Conservation (phyloP, 225 moss, liverwort and hornwort species). For the Takakia lepidozioides region DNA sequence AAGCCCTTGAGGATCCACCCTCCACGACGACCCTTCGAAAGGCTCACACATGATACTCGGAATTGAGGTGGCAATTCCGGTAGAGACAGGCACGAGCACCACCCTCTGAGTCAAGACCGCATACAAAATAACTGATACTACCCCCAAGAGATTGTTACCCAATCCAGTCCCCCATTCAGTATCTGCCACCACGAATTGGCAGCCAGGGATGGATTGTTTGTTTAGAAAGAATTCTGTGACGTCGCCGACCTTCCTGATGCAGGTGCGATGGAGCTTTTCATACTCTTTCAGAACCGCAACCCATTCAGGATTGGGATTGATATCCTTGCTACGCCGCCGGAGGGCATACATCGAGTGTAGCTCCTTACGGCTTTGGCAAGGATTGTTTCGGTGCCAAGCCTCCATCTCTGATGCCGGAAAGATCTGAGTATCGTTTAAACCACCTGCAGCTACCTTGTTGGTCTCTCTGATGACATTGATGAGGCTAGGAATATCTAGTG, state of each 20-base stretch:
- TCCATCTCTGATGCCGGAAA: too few species aligned
- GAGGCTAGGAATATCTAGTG: too few species aligned
- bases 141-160: slow-evolving; percentile 39
- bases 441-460: too few species aligned
- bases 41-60: slow-evolving; percentile 37
- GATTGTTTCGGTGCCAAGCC: slow-evolving; percentile 19
- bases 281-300: slow-evolving; percentile 40
- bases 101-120: slow-evolving; percentile 46
- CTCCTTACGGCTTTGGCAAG: slow-evolving; percentile 25
- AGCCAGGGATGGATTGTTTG: slow-evolving; percentile 31
- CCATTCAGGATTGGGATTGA: slow-evolving; percentile 31
- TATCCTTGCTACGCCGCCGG: slow-evolving; percentile 12
- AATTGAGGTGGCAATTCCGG: slow-evolving; percentile 16
- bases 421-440: too few species aligned
- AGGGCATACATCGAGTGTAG: slow-evolving; percentile 15
- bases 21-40: slow-evolving; percentile 49
- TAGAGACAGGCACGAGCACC: slow-evolving; percentile 21
- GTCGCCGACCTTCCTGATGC: slow-evolving; percentile 36
- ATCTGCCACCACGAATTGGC: slow-evolving; percentile 38
- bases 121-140: slow-evolving; percentile 29
- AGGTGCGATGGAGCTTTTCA: slow-evolving; percentile 44
- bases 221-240: slow-evolving; percentile 15
- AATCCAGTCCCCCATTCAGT: slow-evolving; percentile 57
- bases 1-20: background rate
- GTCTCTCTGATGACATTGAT: too few species aligned